Evolutionary conservation across 1,139 yeast species (phyloP), one percentile per base, ranked within the genome.

Genomic region (Nakaseomyces delphensis): DNA sequence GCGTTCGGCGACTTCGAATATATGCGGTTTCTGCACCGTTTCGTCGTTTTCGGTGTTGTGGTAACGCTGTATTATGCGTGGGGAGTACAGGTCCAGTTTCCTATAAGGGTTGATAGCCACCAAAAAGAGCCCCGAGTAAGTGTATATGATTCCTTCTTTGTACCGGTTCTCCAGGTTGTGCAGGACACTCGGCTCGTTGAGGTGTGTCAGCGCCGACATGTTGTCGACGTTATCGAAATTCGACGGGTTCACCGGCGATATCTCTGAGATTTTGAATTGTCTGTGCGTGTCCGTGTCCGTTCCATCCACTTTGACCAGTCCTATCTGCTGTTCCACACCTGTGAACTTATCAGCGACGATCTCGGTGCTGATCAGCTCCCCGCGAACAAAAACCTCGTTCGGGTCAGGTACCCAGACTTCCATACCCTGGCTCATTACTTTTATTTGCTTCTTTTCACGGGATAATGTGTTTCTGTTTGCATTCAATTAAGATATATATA

Each of bases 31-130:
- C 5, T 20, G 14, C 13, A 14, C 11, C 8, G 13, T 11, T n/a
- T 18, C 25, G 1, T 18, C 30, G 1, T 18, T 24, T 14, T 7
- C 6, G 45, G 60, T 53, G 24, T 61, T 60, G 46, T 67, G 71
- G 64, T 79, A 84, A 45, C 70, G 63, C 23, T 72, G 66, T 43
- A 86, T 69, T 43, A 73, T 70, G 38, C 75, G 76, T 16, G 68
- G 65, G 45, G 76, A 79, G 63, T 91, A 91, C 38, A 91, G 81
- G n/a, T 83, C 77, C 9, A 91, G 67, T 39, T 72, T 63, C 55
- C 78, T 77, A 66, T 93, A 93, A 0, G 99, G 99, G 57, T 93
- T 93, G 45, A 93, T 80, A 1, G 98, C 97, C 19, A 93, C 99
- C 53, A 93, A 71, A 56, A 93, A 93, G 8, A 93, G 73, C 6